Conservation (phyloP, 2,329 filamentous ascomycete genomes). For the Rutstroemia sp. region DNA sequence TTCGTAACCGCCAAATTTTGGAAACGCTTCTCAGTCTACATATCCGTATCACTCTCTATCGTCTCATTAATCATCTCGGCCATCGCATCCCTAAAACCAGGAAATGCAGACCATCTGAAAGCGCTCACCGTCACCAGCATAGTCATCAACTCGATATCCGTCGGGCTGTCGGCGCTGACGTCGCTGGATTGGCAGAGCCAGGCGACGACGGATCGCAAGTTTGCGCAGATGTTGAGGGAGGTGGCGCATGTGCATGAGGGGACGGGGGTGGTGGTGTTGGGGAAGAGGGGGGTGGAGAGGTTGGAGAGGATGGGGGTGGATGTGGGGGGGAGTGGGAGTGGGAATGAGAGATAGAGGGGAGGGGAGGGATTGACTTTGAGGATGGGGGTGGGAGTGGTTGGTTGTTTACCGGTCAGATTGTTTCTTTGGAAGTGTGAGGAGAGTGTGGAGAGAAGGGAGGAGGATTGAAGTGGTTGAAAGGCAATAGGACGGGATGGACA, state of each 20-base stretch:
- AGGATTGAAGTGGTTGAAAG: background rate
- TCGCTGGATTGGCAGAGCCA: constrained; percentile 22
- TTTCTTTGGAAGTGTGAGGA: background rate
- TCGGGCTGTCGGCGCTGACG: constrained; percentile 20
- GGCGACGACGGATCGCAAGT: constrained; percentile 17
- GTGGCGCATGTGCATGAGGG: constrained; percentile 19
- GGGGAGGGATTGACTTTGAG: background rate
- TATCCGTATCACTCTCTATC: constrained; percentile 17
- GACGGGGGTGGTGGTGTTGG: constrained; percentile 7
- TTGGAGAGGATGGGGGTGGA: no score
- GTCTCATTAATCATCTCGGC: constrained; percentile 16
- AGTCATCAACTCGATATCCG: constrained; percentile 18
- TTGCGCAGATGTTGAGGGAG: constrained; percentile 18
- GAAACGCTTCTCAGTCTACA: constrained; percentile 22
- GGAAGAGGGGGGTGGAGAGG: no score
- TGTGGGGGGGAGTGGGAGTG: background rate
- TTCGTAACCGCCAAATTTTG: constrained; percentile 20
- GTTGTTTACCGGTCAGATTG: background rate
- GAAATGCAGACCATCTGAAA: constrained; percentile 7
- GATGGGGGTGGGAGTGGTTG: background rate
- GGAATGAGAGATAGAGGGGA: background rate
- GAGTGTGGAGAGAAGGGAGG: background rate
- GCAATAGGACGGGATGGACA: background rate
- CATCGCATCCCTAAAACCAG: constrained; percentile 10
- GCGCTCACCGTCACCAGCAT: constrained; percentile 20